Base-by-base conservation (phyloP, 495 filamentous ascomycete species). In the Lepraria neglecta region DNA sequence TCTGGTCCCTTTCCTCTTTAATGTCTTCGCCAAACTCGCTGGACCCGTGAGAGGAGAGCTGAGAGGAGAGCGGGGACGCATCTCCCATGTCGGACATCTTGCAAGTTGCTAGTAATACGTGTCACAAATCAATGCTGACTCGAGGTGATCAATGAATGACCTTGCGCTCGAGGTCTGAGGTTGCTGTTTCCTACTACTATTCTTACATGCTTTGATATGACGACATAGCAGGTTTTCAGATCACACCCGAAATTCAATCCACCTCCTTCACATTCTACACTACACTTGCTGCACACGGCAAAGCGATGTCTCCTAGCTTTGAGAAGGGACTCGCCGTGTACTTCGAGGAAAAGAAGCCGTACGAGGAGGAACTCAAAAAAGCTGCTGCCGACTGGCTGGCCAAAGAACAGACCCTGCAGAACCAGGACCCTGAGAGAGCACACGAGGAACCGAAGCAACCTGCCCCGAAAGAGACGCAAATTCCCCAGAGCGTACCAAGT, bases 31-130 rank as follows among this genome's bases (percentile, higher is more conserved):
- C 78, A 61, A 78, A 72, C 12, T 80, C 77, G 54, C 75, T 76
- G 56, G 76, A 76, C 56, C 71, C 77, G 56, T 80, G 72, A 21
- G 78, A 80, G 54, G 79, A 82, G 64, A 82, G 73, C 30, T 79
- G 76, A 38, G 79, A 80, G 48, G 71, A 76, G 28, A 60, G 53
- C 6, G 64, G 45, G 4, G 64, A 65, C 31, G 45, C 40, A 12
- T 58, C 64, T 19, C 45, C 56, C 33, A 76, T 75, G 43, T 80
- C 78, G 15, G 76, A 73, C 79, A 80, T 80, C 63, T 61, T 67
- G 46, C 17, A 19, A 46, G 43, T 14, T 35, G 6, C 19, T n/a
- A 15, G 3, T 28, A 17, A 54, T 21, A n/a, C 27, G 12, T 40
- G 50, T 27, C 31, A 40, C 27, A 21, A 28, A 35, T 27, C 21